Evolutionary conservation across 495 filamentous ascomycete genomes (phyloP), one percentile per base, ranked within the genome.

Genomic region (Tuber brumale): DNA sequence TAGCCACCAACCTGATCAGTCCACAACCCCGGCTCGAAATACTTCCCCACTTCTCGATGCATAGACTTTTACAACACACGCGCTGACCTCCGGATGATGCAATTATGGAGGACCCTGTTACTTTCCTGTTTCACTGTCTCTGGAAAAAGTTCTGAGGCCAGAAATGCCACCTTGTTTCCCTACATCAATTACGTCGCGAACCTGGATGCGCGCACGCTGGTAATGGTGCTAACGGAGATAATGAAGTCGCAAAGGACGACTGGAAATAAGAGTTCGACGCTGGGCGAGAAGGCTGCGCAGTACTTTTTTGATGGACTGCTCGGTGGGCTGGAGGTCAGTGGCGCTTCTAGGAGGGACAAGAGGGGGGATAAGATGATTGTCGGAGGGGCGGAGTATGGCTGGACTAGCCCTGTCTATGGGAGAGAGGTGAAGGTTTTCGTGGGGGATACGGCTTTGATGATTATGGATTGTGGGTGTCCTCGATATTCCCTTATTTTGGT

Each of bases 401-500:
- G 74, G 18, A 57, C 46, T n/a, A 82, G 73, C 35, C 75, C 80
- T 61, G 72, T 82, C 66, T 77, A 75, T 61, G 77, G 77, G 23
- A 82, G 79, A 66, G 81, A 82, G 57, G 76, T 82, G 51, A 82
- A 82, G 43, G 73, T 82, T 31, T 82, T 82, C 70, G 81, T 82
- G 21, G 81, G 81, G n/a, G 81, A 82, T 76, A 82, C 81, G n/a
- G 81, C 81, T 19, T 72, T 82, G 45, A 82, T 82, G 81, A 82
- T 82, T 46, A 82, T 82, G 81, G 81, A 82, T 76, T 82, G 81
- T 82, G 73, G 66, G 81, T 41, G 35, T 61, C 70, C 71, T 42
- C 70, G 66, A 48, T n/a, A 18, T 71, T 23, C n/a, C 3, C 19
- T 5, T 8, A 12, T 48, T 71, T 73, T 19, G 7, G 51, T 70